Percentiles rank a stretch among this genome's conserved stretches.
Conservation (phyloP, 169 alveolate genomes). For the Babesia ovata region DNA sequence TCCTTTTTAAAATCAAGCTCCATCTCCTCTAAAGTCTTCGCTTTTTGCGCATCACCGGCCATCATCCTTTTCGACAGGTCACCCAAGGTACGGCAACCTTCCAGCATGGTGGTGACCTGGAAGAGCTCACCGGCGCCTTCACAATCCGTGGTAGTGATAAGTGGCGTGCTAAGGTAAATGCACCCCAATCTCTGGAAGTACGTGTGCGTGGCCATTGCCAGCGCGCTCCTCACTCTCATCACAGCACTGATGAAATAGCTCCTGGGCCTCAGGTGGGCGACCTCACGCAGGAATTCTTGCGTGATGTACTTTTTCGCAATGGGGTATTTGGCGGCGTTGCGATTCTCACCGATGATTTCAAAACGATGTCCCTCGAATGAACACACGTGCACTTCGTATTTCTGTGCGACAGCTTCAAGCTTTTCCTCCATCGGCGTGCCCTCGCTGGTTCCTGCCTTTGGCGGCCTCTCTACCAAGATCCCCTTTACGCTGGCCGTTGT, state of each 20-base stretch:
- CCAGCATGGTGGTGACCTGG: conserved; percentile 92
- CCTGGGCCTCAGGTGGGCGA: conserved; percentile 97
- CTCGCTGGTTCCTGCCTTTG: conserved; percentile 76
- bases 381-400: conserved; percentile 67
- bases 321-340: conserved; percentile 92
- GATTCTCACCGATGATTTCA: conserved; percentile 81
- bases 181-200: conserved; percentile 94
- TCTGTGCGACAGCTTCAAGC: conserved; percentile 63
- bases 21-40: conserved; percentile 20
- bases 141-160: conserved; percentile 98
- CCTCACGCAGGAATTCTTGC: conserved; percentile 92
- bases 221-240: conserved; percentile 90
- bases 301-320: conserved; percentile 92
- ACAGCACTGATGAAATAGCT: conserved; percentile 93
- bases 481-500: conserved; percentile 88
- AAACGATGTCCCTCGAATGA: conserved; percentile 56
- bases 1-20: conserved; percentile 87
- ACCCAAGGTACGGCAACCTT: conserved; percentile 70
- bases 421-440: conserved; percentile 58
- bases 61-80: conserved; percentile 40
- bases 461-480: conserved; percentile 88
- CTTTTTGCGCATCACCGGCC: not conserved
- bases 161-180: conserved; percentile 96
- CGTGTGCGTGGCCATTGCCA: conserved; percentile 94
- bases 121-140: conserved; percentile 99